phyloP scores from a whole-genome alignment of 805 yeast genomes.

The Tetrapisispora taiwanensis region DNA sequence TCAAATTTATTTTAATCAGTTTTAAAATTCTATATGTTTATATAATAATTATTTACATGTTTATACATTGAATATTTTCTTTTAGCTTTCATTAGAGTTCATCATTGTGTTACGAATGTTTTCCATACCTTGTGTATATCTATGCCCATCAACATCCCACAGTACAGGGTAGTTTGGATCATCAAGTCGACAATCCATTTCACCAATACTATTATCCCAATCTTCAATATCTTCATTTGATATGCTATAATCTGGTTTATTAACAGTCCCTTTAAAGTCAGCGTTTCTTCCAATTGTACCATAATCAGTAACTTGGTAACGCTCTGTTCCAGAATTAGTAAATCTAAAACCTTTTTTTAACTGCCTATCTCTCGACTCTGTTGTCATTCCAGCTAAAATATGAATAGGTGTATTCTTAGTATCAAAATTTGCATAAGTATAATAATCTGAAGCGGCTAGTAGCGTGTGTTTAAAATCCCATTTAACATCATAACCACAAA shows the following conservation, averaged over 20 bases:
- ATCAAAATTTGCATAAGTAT: conserved; percentile 77
- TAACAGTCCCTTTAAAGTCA: background rate
- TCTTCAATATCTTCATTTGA: conserved; percentile 7
- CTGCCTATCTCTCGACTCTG: conserved; percentile 53
- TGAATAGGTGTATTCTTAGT: conserved; percentile 48
- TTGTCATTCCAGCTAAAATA: conserved; percentile 55
- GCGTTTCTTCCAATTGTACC: conserved; percentile 8
- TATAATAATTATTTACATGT: background rate
- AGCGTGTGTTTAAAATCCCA: conserved; percentile 65
- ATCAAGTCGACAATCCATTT: conserved; percentile 18
- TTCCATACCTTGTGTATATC: conserved; percentile 17
- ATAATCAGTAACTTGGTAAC: conserved; percentile 58
- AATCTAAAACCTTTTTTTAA: conserved; percentile 78
- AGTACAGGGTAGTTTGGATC: conserved; percentile 29
- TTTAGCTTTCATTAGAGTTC: background rate
- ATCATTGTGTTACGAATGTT: conserved; percentile 8
- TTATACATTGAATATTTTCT: too few relatives aligned
- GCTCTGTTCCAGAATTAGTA: conserved; percentile 63
- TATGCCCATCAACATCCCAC: conserved; percentile 23
- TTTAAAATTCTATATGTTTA: background rate
- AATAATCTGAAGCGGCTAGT: conserved; percentile 55
- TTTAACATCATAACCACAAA: conserved; percentile 66
- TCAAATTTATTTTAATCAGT: background rate
- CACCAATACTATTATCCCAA: conserved; percentile 20
- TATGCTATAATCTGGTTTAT: background rate